phyloP scores from a whole-genome alignment of 1,284 basidiomycete species.

The Phellopilus nigrolimitatus region DNA sequence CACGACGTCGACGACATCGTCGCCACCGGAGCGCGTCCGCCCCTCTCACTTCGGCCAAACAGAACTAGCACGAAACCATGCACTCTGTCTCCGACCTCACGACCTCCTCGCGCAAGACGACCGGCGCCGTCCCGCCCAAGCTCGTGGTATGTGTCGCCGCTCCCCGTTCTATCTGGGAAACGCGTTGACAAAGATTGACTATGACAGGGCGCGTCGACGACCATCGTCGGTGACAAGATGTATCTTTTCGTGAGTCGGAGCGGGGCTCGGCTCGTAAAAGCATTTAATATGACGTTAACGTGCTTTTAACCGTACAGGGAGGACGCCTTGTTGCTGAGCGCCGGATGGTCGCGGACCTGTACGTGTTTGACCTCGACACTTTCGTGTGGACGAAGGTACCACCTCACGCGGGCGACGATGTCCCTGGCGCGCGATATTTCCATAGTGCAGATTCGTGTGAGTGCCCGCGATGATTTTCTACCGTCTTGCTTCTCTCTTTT shows the following conservation, averaged over 20 bases:
- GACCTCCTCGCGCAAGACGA: constrained; percentile 77
- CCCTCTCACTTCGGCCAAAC: neutral
- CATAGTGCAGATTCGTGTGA: constrained; percentile 86
- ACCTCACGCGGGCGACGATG: constrained; percentile 58
- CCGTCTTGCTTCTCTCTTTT: neutral
- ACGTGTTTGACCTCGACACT: constrained; percentile 77
- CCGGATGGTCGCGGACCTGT: constrained; percentile 84
- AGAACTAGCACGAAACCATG: constrained; percentile 32
- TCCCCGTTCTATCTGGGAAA: constrained; percentile 8
- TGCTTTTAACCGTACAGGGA: constrained; percentile 47
- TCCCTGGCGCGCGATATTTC: constrained; percentile 81
- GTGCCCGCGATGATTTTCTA: constrained; percentile 30
- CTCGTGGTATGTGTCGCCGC: constrained; percentile 54
- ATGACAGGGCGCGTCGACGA: constrained; percentile 80
- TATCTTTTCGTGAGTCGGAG: constrained; percentile 82
- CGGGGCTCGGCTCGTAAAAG: neutral
- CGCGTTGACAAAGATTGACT: constrained; percentile 3
- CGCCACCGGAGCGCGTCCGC: neutral
- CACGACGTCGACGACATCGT: no score
- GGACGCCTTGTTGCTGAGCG: constrained; percentile 83
- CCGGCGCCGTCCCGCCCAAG: constrained; percentile 83
- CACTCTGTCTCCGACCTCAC: constrained; percentile 86
- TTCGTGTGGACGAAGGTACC: constrained; percentile 72
- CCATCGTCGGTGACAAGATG: constrained; percentile 77
- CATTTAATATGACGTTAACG: constrained; percentile 5